Base-by-base conservation (phyloP, 179 eudicot species). In the Spinacia oleracea region DNA sequence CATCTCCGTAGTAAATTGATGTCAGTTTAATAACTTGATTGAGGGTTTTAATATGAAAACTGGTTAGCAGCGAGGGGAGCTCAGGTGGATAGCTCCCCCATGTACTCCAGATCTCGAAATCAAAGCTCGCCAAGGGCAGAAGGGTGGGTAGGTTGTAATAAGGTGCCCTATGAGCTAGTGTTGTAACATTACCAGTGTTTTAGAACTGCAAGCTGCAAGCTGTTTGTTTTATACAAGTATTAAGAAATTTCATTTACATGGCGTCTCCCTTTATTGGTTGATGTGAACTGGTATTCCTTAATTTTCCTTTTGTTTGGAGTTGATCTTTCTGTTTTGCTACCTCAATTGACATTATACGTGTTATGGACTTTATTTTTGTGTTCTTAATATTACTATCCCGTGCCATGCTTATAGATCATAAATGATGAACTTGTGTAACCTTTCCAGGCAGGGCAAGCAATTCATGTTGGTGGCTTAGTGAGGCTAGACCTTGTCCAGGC, bases 381-480 rank as follows among this genome's bases (percentile, higher is more conserved):
- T n/a, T n/a, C 9, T 42, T 60, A 0, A 40, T n/a, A 35, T 2
- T 18, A 20, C 21, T 15, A 18, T 34, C 34, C 14, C 51, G 67
- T 12, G 29, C 66, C 34, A 46, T 34, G 79, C 48, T 50, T 34
- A 25, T 70, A 48, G 48, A 60, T 14, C 34, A 35, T 59, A 1
- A 25, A 12, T 48, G 53, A 25, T 46, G 46, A 67, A 65, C 43
- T 77, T 69, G 48, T 78, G 73, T 80, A 78, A 50, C 35, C 60
- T 63, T 70, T 78, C 87, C 92, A 96, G 99, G 86, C 80, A 46
- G 98, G 97, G 70, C 97, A 96, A 80, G 78, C 98, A 51, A 65
- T 96, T 71, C 92, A 91, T 88, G 85, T 96, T 80, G 99, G 99
- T 70, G 93, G 91, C 60, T 69, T 96, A 79, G 81, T 88, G 85